phyloP scores from a whole-genome alignment of 2,329 filamentous ascomycete species.

The Chaetomiaceae sp. region DNA sequence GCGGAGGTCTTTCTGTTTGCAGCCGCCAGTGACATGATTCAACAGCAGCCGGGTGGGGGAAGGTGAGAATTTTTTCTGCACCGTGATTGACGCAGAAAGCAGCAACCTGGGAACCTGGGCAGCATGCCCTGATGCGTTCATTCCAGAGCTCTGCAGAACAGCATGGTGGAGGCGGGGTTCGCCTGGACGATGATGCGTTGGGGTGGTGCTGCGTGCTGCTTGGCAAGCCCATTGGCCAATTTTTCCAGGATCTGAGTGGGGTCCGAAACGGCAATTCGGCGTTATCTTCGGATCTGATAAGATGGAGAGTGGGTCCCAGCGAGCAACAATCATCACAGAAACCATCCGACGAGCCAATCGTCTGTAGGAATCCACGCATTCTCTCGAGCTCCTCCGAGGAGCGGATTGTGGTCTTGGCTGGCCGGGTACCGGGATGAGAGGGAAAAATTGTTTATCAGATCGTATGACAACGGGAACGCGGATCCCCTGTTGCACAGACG shows the following conservation, averaged over 20 bases:
- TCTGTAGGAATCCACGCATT: not conserved
- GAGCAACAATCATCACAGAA: conserved; percentile 1
- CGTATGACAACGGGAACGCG: conserved; percentile 23
- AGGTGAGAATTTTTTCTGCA: conserved; percentile 18
- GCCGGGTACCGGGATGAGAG: not conserved
- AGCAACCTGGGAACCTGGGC: not conserved
- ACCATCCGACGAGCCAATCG: conserved; percentile 4
- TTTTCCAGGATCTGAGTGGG: conserved; percentile 21
- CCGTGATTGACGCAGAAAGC: not conserved
- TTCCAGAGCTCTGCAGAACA: conserved; percentile 3
- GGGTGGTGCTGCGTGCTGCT: conserved; percentile 14
- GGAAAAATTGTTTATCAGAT: conserved; percentile 26
- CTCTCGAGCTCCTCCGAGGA: conserved; percentile 19
- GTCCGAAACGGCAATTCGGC: conserved; percentile 38
- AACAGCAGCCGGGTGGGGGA: conserved; percentile 15
- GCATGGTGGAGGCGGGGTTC: conserved; percentile 1
- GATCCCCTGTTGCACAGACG: too few species aligned
- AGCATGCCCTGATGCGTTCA: not conserved
- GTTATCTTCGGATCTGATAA: conserved; percentile 53
- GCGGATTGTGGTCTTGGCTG: conserved; percentile 11
- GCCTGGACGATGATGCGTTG: conserved; percentile 13
- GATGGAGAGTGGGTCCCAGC: conserved; percentile 32
- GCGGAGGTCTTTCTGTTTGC: conserved; percentile 18
- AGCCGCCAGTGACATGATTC: conserved; percentile 21
- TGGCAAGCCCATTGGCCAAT: conserved; percentile 2